A percentile compares a stretch with the other conserved stretches of the same genome.
These are phyloP conservation scores for Pichia sp. DNA, from an alignment of 1,139 yeast species.

Conservation along the genomic window DNA sequence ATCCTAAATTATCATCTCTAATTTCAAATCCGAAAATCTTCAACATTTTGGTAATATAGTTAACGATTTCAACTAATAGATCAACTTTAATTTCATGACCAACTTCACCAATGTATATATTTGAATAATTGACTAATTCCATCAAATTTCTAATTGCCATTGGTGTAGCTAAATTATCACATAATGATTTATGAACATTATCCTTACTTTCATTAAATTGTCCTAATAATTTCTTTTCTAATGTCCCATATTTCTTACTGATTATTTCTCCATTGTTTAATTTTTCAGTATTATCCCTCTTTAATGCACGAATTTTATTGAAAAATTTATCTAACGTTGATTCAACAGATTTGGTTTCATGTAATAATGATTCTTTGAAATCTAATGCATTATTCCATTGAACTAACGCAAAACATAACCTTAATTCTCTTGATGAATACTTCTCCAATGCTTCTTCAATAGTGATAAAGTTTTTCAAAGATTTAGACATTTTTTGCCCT, in stretches of 20 bases:
- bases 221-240: constrained; percentile 45
- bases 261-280: constrained; percentile 39
- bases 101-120: constrained; percentile 58
- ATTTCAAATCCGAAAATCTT: constrained; percentile 68
- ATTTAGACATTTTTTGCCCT: constrained; percentile 97
- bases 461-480: constrained; percentile 89
- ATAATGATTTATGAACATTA: constrained; percentile 70
- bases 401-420: constrained; percentile 83
- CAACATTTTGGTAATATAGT: constrained; percentile 66
- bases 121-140: constrained; percentile 65
- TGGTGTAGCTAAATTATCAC: constrained; percentile 83
- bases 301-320: constrained; percentile 73
- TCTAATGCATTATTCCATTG: constrained; percentile 93
- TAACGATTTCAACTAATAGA: constrained; percentile 55
- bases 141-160: constrained; percentile 57
- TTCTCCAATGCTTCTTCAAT: constrained; percentile 78
- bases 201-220: constrained; percentile 50
- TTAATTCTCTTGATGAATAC: constrained; percentile 71
- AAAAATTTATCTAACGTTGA: constrained; percentile 73
- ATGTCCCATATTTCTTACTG: constrained; percentile 45
- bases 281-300: constrained; percentile 46
- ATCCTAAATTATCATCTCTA: constrained; percentile 69
- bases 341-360: constrained; percentile 74
- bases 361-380: constrained; percentile 73
- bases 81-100: constrained; percentile 57